Percentiles rank a stretch among this genome's conserved stretches.
Conservation (phyloP, 2,329 filamentous ascomycete genomes). For the Teratosphaeria epicoccoides region DNA sequence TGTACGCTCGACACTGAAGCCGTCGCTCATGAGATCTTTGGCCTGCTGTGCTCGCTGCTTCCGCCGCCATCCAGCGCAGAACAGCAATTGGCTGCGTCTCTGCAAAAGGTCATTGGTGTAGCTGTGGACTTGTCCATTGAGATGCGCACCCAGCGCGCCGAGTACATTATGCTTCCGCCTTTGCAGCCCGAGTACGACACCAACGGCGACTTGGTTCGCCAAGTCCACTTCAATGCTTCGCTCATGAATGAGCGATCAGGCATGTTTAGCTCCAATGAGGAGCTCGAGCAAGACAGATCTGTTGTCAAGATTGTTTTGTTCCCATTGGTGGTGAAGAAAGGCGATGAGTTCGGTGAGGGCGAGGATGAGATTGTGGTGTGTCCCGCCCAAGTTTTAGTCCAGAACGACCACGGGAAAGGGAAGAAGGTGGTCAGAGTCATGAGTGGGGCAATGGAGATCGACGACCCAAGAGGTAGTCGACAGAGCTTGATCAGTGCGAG, state of each 20-base stretch:
- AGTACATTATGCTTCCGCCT: slow-evolving; percentile 97
- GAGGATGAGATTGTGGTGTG: slow-evolving; percentile 94
- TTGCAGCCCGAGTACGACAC: slow-evolving; percentile 90
- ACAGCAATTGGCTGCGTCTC: slow-evolving; percentile 67
- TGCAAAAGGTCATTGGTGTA: slow-evolving; percentile 76
- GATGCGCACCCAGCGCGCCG: slow-evolving; percentile 92
- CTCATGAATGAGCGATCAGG: slow-evolving; percentile 90
- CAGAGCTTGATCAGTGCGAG: slow-evolving; percentile 22
- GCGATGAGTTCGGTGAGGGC: slow-evolving; percentile 73
- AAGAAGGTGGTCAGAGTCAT: slow-evolving; percentile 41
- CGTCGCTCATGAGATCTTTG: slow-evolving; percentile 84
- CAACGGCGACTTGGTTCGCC: slow-evolving; percentile 78
- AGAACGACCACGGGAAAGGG: slow-evolving; percentile 24
- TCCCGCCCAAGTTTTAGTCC: slow-evolving; percentile 81
- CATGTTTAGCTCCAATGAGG: slow-evolving; percentile 60
- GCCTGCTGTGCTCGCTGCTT: slow-evolving; percentile 71
- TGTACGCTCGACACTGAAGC: slow-evolving; percentile 86
- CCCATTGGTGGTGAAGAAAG: slow-evolving; percentile 92
- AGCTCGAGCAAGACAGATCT: slow-evolving; percentile 63
- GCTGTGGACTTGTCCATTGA: slow-evolving; percentile 87
- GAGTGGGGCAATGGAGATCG: slow-evolving; percentile 41
- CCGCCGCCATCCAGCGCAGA: slow-evolving; percentile 76
- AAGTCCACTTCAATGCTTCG: slow-evolving; percentile 81
- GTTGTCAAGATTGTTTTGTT: slow-evolving; percentile 89
- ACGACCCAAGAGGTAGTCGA: slow-evolving; percentile 20